Evolutionary conservation across 495 filamentous ascomycete genomes (phyloP).

Genomic region (Zalerion maritima): DNA sequence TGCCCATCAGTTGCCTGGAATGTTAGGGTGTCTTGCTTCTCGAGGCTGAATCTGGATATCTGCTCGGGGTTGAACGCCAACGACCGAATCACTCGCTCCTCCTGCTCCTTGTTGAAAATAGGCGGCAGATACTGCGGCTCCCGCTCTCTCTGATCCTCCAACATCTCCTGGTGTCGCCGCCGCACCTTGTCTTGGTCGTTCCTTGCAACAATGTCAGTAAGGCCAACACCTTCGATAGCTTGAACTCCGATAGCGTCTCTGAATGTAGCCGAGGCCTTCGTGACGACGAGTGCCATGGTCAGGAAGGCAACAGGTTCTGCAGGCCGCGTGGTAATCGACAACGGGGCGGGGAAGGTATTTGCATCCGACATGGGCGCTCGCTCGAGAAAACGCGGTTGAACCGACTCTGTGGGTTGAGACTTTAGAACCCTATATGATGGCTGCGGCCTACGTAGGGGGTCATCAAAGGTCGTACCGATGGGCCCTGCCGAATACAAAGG

Average conservation of each 20-base stretch:
- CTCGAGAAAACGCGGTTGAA: conserved; percentile 31
- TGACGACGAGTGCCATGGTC: conserved; percentile 38
- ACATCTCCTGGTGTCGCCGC: conserved; percentile 28
- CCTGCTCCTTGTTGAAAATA: conserved; percentile 31
- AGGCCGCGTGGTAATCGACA: conserved; percentile 25
- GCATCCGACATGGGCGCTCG: conserved; percentile 27
- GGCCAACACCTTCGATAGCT: conserved; percentile 23
- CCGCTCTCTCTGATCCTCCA: conserved; percentile 29
- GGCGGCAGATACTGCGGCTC: conserved; percentile 43
- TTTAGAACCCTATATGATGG: conserved; percentile 42
- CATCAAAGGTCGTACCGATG: conserved; percentile 25
- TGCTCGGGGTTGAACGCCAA: conserved; percentile 33
- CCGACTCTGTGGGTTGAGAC: conserved; percentile 35
- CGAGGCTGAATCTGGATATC: conserved; percentile 25
- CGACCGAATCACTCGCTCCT: conserved; percentile 32
- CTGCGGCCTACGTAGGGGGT: conserved; percentile 33
- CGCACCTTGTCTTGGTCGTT: conserved; percentile 36
- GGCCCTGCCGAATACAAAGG: conserved; percentile 26
- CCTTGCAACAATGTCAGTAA: conserved; percentile 32
- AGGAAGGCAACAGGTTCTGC: conserved; percentile 38
- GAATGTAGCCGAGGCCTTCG: conserved; percentile 37
- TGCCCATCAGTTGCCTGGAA: conserved; percentile 34
- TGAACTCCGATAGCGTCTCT: conserved; percentile 31
- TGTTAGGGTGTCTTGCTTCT: conserved; percentile 33
- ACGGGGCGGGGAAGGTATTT: conserved; percentile 29